Evolutionary conservation across 176 grass and related monocot species (phyloP).

Genomic region (Lolium multiflorum): DNA sequence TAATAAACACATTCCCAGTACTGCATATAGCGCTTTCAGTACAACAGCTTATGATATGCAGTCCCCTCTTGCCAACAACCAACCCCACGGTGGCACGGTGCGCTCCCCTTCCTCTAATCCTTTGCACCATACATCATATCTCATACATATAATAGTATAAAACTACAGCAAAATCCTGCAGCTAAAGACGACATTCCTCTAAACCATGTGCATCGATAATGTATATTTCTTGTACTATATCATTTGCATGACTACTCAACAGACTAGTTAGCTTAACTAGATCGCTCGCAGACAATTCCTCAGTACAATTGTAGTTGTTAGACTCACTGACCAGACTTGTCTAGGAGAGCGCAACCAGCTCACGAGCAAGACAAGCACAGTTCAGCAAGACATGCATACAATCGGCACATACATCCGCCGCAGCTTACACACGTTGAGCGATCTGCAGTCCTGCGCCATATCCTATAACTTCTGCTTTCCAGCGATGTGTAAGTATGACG

Average conservation of each 20-base stretch:
- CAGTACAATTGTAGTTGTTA: slow-evolving; percentile 39
- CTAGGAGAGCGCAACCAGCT: slow-evolving; percentile 27
- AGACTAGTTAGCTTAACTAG: slow-evolving; percentile 31
- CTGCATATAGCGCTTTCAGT: slow-evolving; percentile 25
- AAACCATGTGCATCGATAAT: slow-evolving; percentile 45
- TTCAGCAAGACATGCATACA: slow-evolving; percentile 7
- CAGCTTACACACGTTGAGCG: slow-evolving; percentile 2
- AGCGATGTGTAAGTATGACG: neutral
- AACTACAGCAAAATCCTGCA: slow-evolving; percentile 34
- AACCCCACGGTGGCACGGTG: neutral
- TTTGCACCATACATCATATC: slow-evolving; percentile 30
- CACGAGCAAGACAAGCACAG: slow-evolving; percentile 35
- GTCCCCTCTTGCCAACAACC: neutral
- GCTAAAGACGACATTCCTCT: slow-evolving; percentile 49
- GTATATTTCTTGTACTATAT: slow-evolving; percentile 5
- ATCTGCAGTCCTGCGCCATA: neutral
- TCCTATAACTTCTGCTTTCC: slow-evolving; percentile 19
- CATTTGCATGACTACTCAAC: slow-evolving; percentile 41
- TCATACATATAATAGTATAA: neutral
- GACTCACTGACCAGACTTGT: slow-evolving; percentile 17
- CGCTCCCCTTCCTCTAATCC: neutral
- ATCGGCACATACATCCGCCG: slow-evolving; percentile 23
- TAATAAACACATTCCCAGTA: slow-evolving; percentile 33
- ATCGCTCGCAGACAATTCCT: slow-evolving; percentile 30
- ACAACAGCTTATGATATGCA: slow-evolving; percentile 10